phyloP scores from a whole-genome alignment of 148 eudicot genomes.

The Euryodendron excelsum region DNA sequence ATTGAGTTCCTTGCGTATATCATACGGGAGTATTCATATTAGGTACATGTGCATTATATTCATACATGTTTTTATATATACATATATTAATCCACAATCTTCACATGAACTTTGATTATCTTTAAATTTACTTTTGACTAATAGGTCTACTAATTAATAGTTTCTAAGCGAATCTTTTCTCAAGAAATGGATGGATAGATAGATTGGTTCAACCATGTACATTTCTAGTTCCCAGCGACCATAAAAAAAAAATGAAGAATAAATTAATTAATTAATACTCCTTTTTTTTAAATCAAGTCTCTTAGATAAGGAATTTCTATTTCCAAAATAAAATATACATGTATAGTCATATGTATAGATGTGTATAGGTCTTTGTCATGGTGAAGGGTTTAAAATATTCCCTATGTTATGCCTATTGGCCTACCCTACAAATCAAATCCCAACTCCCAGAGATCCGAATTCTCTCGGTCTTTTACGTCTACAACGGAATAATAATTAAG shows the following conservation, averaged over 20 bases:
- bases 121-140: not conserved
- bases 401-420: slow-evolving; percentile 11
- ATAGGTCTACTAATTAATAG: not conserved
- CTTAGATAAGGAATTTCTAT: not conserved
- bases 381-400: too few relatives aligned
- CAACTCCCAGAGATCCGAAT: slow-evolving; percentile 12
- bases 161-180: not conserved
- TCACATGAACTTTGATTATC: slow-evolving; percentile 6
- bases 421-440: slow-evolving; percentile 16
- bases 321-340: not conserved
- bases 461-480: slow-evolving; percentile 11
- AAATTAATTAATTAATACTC: not conserved
- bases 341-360: not conserved
- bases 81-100: slow-evolving; percentile 2
- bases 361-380: too few relatives aligned
- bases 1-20: too few relatives aligned
- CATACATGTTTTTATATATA: not conserved
- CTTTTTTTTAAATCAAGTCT: not conserved
- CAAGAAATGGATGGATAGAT: slow-evolving; percentile 13
- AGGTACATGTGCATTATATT: slow-evolving; percentile 10
- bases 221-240: slow-evolving; percentile 16
- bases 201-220: slow-evolving; percentile 25
- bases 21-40: not conserved
- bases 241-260: not conserved
- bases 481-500: not conserved